Base-by-base conservation (phyloP, 208 protist genomes). In the Herpetomonas tarakana region DNA sequence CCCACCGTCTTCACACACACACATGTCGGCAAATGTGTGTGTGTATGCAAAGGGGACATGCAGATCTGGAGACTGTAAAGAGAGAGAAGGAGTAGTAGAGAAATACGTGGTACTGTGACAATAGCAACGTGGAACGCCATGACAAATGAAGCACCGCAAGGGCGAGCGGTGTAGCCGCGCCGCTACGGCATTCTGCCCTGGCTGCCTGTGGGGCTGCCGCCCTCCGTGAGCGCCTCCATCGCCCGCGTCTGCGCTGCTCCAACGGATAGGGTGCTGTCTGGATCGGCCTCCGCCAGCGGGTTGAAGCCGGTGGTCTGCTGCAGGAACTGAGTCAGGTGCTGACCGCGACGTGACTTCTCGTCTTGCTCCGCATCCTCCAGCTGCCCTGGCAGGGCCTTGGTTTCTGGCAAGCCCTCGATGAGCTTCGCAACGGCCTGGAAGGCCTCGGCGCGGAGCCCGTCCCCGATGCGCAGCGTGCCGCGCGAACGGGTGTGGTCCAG, bases 401-500 rank as follows among this genome's bases (percentile, higher is more conserved):
- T 46, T 4, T 66, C 60, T 1, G 76, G 54, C 53, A 83, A 38
- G 14, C 71, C 78, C 26, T 79, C 66, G 30, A 79, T 76, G 62
- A 88, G 74, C 62, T 58, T 58, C 24, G 74, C 72, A 16, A 91
- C 76, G 60, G 68, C 59, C 18, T 53, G 55, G 65, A 82, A 88
- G 44, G 78, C 84, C 58, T 88, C 76, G 25, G 62, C 64, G 7
- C 84, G 80, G 16, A 88, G 69, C 3, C 78, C 78, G 2, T 86
- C 77, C 22, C 84, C 84, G 9, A 91, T 67, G 18, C 65, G 56
- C 21, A 88, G 56, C 49, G 47, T 73, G 14, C 84, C 84, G 14
- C 61, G 64, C 61, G 80, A 88, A 25, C 84, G 84, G n/a, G 84
- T 88, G n/a, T 74, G 78, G 64, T 91, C 84, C 11, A 82, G 52